Evolutionary conservation across 768 basidiomycete species (phyloP), one percentile per base, ranked within the genome.

Genomic region (Leucosporidium creatinivorum): DNA sequence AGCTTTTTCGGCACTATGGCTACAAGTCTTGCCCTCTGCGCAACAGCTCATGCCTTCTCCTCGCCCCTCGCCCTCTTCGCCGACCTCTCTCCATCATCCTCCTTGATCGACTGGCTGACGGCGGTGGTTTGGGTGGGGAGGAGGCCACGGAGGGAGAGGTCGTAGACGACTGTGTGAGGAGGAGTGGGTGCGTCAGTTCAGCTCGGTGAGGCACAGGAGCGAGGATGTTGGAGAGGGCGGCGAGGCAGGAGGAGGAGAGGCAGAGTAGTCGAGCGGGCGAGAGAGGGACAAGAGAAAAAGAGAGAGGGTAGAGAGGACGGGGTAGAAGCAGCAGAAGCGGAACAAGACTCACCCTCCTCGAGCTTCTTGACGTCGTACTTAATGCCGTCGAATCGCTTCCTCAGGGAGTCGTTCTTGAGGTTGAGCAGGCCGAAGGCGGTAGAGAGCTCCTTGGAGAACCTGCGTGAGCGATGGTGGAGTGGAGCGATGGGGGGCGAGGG

Each of bases 331-430:
- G 33, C 33, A 4, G 33, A 10, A 33, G 50, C 28, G 50, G n/a
- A 39, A 18, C 17, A 12, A 62, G 61, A 67, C 67, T 60, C 36
- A 63, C 70, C 70, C 69, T 80, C 79, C 63, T 81, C 80, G 47
- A 79, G 77, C 52, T 75, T 69, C 76, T 80, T 80, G 50, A 80
- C 72, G 60, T 80, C 80, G 73, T 80, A 81, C 69, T 81, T 80
- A 61, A 81, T 71, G 25, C 76, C 75, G 73, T 80, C 79, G 66
- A 80, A 81, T 33, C 77, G 75, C 31, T 79, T 76, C 50, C 80
- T 66, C 18, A 80, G 72, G 30, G 77, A 76, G 65, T 81, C 80
- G 68, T 81, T 81, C 66, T 80, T 78, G 21, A 81, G 75, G 63
- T 81, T 81, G 25, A 81, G 70, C 13, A 76, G 61, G 18, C 74